Conservation (phyloP, 805 yeast species). For the Saccharomyces kudriavzevii region DNA sequence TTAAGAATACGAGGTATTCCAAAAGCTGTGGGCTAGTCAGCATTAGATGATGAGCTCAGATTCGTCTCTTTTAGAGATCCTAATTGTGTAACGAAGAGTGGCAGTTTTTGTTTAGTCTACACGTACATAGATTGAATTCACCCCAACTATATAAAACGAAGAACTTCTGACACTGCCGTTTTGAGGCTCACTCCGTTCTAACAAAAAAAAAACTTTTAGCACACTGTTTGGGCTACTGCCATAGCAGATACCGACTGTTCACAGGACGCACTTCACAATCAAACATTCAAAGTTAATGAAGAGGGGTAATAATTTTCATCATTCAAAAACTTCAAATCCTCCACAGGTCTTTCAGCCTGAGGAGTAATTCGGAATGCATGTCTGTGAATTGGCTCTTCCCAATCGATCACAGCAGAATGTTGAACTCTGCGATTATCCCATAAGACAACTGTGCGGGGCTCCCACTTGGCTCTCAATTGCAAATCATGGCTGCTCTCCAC, state of each 20-base stretch:
- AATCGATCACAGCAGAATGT: slow-evolving; percentile 65
- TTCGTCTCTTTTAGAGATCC: no score
- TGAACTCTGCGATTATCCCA: slow-evolving; percentile 74
- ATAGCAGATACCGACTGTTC: not conserved
- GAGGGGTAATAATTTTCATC: slow-evolving; percentile 15
- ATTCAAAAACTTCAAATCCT: slow-evolving; percentile 36
- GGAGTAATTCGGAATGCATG: slow-evolving; percentile 71
- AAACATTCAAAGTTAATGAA: slow-evolving; percentile 2
- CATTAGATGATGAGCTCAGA: not conserved
- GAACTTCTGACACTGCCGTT: not conserved
- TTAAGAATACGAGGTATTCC: not conserved
- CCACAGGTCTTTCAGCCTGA: slow-evolving; percentile 62
- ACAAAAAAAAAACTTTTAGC: not conserved
- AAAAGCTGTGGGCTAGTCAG: no score
- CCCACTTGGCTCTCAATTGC: slow-evolving; percentile 66
- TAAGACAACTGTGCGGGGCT: slow-evolving; percentile 57
- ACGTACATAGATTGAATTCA: not conserved
- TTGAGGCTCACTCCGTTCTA: not conserved
- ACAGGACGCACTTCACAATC: not conserved
- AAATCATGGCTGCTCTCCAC: slow-evolving; percentile 50
- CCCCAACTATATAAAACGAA: not conserved
- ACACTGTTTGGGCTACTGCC: not conserved
- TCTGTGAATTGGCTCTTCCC: slow-evolving; percentile 58
- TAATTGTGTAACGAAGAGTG: no score
- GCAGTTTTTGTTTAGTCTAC: not conserved